Conservation (phyloP, 306 rosid species). For the Abrus precatorius region DNA sequence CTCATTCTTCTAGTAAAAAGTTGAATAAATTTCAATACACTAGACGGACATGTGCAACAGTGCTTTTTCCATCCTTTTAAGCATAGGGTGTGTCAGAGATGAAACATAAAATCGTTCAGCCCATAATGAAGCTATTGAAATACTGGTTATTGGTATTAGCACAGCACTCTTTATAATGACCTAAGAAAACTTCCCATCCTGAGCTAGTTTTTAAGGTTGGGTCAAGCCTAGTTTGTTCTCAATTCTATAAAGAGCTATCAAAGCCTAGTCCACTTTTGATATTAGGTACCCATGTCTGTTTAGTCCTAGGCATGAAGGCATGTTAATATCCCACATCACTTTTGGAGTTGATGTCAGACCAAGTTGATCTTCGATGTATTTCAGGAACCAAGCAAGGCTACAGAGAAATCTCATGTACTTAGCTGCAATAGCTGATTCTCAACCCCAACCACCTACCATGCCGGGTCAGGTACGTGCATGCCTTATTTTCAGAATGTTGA, state of each 20-base stretch:
- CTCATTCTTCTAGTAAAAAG: not conserved
- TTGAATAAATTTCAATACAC: not conserved
- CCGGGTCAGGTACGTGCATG: constrained; percentile 83
- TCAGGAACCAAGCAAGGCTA: constrained; percentile 96
- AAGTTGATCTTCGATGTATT: not conserved
- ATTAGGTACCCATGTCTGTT: not conserved
- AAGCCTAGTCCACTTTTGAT: not conserved
- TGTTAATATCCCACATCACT: not conserved
- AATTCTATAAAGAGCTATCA: not conserved
- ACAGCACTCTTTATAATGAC: not conserved
- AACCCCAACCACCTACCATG: constrained; percentile 92
- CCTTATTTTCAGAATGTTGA: not conserved
- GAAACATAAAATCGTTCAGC: not conserved
- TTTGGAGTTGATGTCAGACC: not conserved
- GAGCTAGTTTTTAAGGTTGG: not conserved
- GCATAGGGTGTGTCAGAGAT: not conserved
- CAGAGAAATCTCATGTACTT: constrained; percentile 98
- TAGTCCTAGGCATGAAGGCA: not conserved
- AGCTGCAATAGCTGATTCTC: constrained; percentile 99
- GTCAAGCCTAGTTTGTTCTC: not conserved
- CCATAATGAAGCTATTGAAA: not conserved
- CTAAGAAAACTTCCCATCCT: not conserved
- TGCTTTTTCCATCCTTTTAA: not conserved
- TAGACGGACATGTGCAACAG: not conserved
- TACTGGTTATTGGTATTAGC: not conserved